These are phyloP conservation scores for Exophiala oligosperma DNA, from an alignment of 2,329 filamentous ascomycete species.

Conservation along the genomic window DNA sequence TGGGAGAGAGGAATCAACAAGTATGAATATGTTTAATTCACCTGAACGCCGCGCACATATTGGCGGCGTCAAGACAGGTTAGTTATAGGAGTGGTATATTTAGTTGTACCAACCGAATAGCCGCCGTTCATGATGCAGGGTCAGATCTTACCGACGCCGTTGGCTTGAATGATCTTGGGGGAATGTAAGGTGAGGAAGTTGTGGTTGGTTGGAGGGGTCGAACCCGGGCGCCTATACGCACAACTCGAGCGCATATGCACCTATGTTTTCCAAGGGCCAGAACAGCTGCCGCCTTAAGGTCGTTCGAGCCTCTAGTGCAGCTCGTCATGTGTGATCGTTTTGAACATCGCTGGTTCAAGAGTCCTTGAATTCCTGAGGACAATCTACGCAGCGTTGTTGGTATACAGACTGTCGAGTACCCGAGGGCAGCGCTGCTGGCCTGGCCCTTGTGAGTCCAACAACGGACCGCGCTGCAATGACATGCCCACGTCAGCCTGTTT, in stretches of 20 bases:
- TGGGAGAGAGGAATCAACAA: neutral
- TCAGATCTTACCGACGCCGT: constrained; percentile 13
- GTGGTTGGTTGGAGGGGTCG: constrained; percentile 18
- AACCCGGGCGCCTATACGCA: constrained; percentile 21
- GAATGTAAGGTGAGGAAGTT: constrained; percentile 8
- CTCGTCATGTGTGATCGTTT: no score
- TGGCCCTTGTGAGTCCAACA: no score
- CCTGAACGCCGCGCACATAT: neutral
- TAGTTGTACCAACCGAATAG: constrained; percentile 8
- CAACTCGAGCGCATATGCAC: no score
- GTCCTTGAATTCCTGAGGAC: no score
- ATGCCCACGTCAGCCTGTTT: no score
- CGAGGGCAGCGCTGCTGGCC: no score
- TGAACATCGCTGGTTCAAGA: no score
- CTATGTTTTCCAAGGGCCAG: no score
- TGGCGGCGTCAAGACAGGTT: neutral
- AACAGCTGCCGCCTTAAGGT: neutral
- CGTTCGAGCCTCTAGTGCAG: no score
- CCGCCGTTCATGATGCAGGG: constrained; percentile 16
- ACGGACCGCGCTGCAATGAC: no score
- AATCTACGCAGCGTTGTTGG: no score
- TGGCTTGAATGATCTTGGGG: constrained; percentile 18
- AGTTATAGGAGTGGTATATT: neutral
- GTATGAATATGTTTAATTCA: neutral
- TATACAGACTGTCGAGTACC: no score